Evolutionary conservation across 805 yeast genomes (phyloP), one percentile per base, ranked within the genome.

Genomic region (Ogataea nonfermentans): DNA sequence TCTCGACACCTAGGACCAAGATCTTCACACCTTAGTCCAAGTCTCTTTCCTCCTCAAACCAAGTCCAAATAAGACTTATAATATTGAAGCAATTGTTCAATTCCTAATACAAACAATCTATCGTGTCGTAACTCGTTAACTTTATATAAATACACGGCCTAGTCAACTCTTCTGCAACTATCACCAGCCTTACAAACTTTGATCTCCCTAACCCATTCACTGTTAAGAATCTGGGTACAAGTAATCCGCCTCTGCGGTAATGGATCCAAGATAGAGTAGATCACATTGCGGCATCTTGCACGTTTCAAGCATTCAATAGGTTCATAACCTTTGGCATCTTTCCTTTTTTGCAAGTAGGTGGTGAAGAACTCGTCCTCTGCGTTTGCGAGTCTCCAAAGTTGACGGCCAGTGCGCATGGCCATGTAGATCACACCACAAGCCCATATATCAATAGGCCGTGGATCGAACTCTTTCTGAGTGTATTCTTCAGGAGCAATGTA

Each of bases 151-250:
- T 13, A 33, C 28, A 13, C 12, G 11, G 30, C 15, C 26, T 34
- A 26, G 9, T 34, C 35, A 11, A 29, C 25, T 13, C 32, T 12
- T n/a, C 23, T 38, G 20, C 33, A 42, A 19, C 38, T 29, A 19
- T 72, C 79, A 10, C 85, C 90, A 16, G 85, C 84, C 24, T 74
- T 79, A 60, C 96, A 89, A 19, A 86, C 80, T 43, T 67, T 73
- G 47, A 91, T 89, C 58, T 87, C 95, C 43, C 97, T 70, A 0
- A 95, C 95, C 98, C 98, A 91, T 62, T 93, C 98, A 59, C 93
- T 82, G 56, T 84, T 89, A 57, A 93, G 68, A 19, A 90, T 78
- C 63, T 91, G 97, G 52, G 78, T 78, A 10, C 95, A 95, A 17
- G 85, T 90, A 48, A 93, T 84, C 59, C 98, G 74, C 52, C 97